Percentiles rank a stretch among this genome's conserved stretches.
phyloP scores from a whole-genome alignment of 495 filamentous ascomycete genomes.

The Hyaloscypha bicolor region DNA sequence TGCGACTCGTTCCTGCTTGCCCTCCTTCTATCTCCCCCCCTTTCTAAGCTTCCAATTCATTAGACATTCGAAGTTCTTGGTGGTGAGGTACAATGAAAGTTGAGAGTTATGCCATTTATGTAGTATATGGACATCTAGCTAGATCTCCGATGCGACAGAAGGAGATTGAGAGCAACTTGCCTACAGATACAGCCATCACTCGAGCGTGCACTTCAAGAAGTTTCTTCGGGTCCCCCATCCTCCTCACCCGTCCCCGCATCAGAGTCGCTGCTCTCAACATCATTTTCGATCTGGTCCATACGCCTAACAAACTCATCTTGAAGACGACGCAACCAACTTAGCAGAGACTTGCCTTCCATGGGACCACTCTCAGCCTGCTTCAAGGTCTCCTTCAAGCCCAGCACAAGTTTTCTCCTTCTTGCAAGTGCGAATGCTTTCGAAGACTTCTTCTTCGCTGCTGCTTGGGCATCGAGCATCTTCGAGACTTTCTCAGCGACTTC shows the following conservation, averaged over 20 bases:
- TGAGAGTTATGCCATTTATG: too few relatives aligned
- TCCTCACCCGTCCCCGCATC: constrained; percentile 11
- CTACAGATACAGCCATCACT: too few relatives aligned
- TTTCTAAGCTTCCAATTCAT: too few relatives aligned
- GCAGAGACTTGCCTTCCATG: constrained; percentile 66
- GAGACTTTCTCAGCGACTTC: constrained; percentile 68
- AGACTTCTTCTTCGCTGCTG: constrained; percentile 54
- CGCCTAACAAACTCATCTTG: constrained; percentile 75
- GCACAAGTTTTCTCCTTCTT: constrained; percentile 68
- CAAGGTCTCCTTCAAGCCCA: constrained; percentile 76
- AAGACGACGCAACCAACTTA: constrained; percentile 66
- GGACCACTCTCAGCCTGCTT: constrained; percentile 65
- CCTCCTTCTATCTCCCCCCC: too few relatives aligned
- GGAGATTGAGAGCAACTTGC: too few relatives aligned
- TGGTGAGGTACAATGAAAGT: too few relatives aligned
- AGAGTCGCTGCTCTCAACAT: constrained; percentile 20
- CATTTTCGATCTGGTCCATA: constrained; percentile 62
- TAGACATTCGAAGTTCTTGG: too few relatives aligned
- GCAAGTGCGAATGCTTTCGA: constrained; percentile 58
- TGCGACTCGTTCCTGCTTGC: too few relatives aligned
- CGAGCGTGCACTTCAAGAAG: background rate
- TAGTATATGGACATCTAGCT: too few relatives aligned
- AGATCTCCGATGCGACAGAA: too few relatives aligned
- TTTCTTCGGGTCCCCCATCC: background rate
- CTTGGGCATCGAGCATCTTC: constrained; percentile 54